Conservation (phyloP, 73 alveolate species). For the Tetrahymena malaccensis region DNA sequence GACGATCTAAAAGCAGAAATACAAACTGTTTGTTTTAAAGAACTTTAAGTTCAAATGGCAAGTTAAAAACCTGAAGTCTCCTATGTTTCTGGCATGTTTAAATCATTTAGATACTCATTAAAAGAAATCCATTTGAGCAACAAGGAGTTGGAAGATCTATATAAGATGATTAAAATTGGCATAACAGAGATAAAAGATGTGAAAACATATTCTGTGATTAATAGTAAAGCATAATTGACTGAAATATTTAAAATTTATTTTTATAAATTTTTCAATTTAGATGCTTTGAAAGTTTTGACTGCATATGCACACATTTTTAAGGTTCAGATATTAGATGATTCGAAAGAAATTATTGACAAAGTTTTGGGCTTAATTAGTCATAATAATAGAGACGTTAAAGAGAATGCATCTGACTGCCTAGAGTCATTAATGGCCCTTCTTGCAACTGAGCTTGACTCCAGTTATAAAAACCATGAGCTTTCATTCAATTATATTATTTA, state of each 20-base stretch:
- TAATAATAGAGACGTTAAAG: conserved; percentile 32
- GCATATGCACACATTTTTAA: background rate
- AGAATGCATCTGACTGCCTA: conserved; percentile 12
- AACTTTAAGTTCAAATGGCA: background rate
- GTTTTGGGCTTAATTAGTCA: conserved; percentile 1
- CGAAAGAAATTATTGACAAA: conserved; percentile 1
- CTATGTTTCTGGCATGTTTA: conserved; percentile 13
- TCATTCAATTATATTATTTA: background rate
- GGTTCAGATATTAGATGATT: background rate
- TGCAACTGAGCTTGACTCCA: background rate
- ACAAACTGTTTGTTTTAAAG: background rate
- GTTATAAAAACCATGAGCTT: conserved; percentile 14
- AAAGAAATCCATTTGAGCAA: background rate
- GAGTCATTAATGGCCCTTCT: conserved; percentile 2
- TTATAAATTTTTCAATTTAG: background rate
- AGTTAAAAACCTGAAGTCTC: conserved; percentile 16
- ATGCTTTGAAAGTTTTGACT: conserved; percentile 10
- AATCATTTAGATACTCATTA: conserved; percentile 11
- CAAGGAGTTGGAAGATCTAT: background rate
- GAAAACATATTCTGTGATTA: background rate
- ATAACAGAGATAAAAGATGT: background rate
- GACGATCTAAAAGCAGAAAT: conserved; percentile 5
- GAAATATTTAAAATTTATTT: background rate
- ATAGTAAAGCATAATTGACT: background rate
- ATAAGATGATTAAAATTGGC: background rate